Evolutionary conservation across 805 yeast genomes (phyloP).

Genomic region (Saccharomycopsis sp.): DNA sequence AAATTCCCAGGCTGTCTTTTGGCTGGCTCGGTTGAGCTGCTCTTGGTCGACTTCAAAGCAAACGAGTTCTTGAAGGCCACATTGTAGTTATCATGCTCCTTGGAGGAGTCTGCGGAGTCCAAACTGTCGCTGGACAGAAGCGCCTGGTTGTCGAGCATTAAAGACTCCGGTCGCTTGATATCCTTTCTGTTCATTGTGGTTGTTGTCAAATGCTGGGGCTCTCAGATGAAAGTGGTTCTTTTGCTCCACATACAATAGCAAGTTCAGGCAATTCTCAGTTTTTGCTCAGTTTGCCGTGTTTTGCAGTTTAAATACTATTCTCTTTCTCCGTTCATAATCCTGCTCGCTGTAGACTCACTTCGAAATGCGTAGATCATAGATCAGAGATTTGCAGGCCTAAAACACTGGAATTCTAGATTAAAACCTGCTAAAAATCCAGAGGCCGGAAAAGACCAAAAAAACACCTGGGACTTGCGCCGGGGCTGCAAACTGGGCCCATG

Average conservation of each 20-base stretch:
- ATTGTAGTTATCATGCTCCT: constrained; percentile 11
- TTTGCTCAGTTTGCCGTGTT: too few relatives aligned
- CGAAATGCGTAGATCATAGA: background rate
- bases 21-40: background rate
- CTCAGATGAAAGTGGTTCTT: background rate
- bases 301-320: too few relatives aligned
- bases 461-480: background rate
- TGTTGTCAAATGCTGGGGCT: too few relatives aligned
- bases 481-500: background rate
- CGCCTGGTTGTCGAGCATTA: constrained; percentile 10
- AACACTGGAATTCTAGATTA: background rate
- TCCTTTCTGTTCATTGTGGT: constrained; percentile 21
- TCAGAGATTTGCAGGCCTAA: background rate
- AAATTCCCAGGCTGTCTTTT: background rate
- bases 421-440: too few relatives aligned
- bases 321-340: too few relatives aligned
- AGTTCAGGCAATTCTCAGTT: too few relatives aligned
- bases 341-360: too few relatives aligned
- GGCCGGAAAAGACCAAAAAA: too few relatives aligned
- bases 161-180: constrained; percentile 20
- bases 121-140: constrained; percentile 6
- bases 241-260: too few relatives aligned
- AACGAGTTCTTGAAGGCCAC: constrained; percentile 20
- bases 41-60: constrained; percentile 7
- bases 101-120: background rate